phyloP scores from a whole-genome alignment of 805 yeast species.

The Candida yuanshanica region DNA sequence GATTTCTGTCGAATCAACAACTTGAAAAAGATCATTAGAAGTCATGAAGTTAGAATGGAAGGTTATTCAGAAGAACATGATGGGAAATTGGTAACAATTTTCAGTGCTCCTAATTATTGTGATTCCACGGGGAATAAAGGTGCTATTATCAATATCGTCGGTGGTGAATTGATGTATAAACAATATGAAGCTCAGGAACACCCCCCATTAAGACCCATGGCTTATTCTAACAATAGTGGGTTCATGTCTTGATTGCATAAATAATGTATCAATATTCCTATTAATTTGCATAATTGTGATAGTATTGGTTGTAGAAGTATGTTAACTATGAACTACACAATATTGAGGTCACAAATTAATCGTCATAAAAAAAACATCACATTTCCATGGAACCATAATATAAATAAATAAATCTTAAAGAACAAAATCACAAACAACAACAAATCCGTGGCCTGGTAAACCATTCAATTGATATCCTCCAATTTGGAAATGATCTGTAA shows the following conservation, averaged over 20 bases:
- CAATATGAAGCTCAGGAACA: conserved; percentile 82
- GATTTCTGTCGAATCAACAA: conserved; percentile 67
- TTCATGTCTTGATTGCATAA: background rate
- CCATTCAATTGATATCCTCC: conserved; percentile 17
- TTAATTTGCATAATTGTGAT: too few species aligned
- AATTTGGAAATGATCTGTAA: conserved; percentile 34
- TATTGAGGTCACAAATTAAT: too few species aligned
- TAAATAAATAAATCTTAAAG: too few species aligned
- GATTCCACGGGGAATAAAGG: conserved; percentile 89
- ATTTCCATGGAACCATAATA: too few species aligned
- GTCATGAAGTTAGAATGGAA: conserved; percentile 91
- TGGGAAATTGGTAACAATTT: conserved; percentile 85
- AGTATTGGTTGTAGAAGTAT: too few species aligned
- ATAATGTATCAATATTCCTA: too few species aligned
- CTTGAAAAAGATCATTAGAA: conserved; percentile 76
- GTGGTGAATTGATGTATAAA: conserved; percentile 43
- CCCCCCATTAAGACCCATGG: conserved; percentile 93
- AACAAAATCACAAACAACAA: too few species aligned
- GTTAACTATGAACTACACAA: too few species aligned
- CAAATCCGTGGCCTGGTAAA: too few species aligned
- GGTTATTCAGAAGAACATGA: conserved; percentile 88
- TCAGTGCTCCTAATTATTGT: conserved; percentile 97
- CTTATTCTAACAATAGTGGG: conserved; percentile 49
- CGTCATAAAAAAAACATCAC: too few species aligned
- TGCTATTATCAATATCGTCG: conserved; percentile 68